phyloP scores from a whole-genome alignment of 768 basidiomycete genomes.

The Russula compacta region DNA sequence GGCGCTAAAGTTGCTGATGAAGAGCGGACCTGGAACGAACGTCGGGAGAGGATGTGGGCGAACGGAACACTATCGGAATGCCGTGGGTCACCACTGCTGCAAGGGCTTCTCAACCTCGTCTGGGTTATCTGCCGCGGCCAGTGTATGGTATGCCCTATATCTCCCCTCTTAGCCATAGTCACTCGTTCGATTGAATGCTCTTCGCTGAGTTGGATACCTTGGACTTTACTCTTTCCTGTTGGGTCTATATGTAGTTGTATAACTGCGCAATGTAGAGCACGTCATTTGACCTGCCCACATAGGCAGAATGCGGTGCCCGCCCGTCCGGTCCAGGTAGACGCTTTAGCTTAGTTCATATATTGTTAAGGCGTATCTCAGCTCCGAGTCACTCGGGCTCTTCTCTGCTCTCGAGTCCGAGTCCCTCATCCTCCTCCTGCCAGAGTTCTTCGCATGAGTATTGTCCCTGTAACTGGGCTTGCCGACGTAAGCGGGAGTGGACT shows the following conservation, averaged over 20 bases:
- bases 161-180: too few relatives aligned
- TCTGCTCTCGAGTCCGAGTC: background rate
- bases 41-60: background rate
- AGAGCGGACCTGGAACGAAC: background rate
- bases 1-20: background rate
- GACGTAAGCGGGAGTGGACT: background rate
- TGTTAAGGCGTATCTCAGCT: background rate
- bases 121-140: background rate
- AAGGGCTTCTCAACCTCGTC: background rate
- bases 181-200: background rate
- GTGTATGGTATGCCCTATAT: too few relatives aligned
- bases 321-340: background rate
- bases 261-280: background rate
- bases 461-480: background rate
- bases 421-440: too few relatives aligned
- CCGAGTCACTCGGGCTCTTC: background rate
- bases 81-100: background rate
- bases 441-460: constrained; percentile 1
- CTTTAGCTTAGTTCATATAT: background rate
- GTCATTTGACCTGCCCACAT: too few relatives aligned
- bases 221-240: too few relatives aligned
- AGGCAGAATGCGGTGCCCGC: background rate
- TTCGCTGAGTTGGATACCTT: background rate
- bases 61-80: too few relatives aligned
- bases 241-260: background rate